A percentile compares a stretch with the other conserved stretches of the same genome.
Conservation (phyloP, 1,284 basidiomycete genomes). For the Ceratobasidium sp. region DNA sequence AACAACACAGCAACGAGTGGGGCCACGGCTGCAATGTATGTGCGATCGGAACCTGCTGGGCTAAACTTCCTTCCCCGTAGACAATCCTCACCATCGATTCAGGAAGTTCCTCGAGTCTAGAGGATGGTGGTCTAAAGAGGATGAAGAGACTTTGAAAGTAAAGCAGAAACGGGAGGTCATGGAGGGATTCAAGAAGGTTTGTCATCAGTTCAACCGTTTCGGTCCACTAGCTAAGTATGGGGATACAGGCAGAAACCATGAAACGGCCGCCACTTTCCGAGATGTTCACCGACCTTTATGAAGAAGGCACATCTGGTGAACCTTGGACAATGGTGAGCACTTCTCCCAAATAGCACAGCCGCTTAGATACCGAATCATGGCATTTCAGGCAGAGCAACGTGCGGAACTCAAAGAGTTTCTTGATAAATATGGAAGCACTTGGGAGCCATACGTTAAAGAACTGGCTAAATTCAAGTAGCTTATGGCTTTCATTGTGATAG, state of each 20-base stretch:
- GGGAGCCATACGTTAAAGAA: conserved; percentile 88
- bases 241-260: conserved; percentile 72
- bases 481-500: not conserved
- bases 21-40: not conserved
- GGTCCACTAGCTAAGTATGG: not conserved
- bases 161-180: conserved; percentile 81
- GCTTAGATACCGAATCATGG: not conserved
- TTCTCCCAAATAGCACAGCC: too few relatives aligned
- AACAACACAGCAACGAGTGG: not conserved
- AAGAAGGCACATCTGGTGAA: conserved; percentile 64
- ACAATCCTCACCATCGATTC: conserved; percentile 91
- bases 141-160: conserved; percentile 81
- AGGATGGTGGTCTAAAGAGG: conserved; percentile 87
- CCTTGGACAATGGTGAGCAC: conserved; percentile 86
- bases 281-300: conserved; percentile 91
- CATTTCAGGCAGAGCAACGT: conserved; percentile 80
- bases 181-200: conserved; percentile 74
- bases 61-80: conserved; percentile 55
- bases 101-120: conserved; percentile 83
- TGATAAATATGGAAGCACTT: conserved; percentile 85
- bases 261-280: conserved; percentile 79
- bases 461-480: conserved; percentile 76
- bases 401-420: conserved; percentile 81
- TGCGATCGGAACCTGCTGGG: too few relatives aligned
- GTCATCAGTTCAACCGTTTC: not conserved